Conservation (phyloP, 1,284 basidiomycete species). For the Malassezia pachydermatis region DNA sequence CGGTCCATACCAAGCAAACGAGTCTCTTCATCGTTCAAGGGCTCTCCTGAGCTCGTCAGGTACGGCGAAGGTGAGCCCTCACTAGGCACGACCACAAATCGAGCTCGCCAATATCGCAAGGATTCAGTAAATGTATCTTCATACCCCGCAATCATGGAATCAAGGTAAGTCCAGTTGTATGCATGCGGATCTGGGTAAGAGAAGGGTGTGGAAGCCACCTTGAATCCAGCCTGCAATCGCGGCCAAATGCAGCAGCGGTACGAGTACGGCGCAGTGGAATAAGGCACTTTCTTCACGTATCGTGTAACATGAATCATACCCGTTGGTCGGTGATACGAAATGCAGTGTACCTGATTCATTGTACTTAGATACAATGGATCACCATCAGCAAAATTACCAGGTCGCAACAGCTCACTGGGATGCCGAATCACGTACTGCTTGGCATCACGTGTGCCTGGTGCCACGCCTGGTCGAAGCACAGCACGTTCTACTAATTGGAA, state of each 20-base stretch:
- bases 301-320: constrained; percentile 78
- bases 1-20: constrained; percentile 81
- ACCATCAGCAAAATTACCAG: constrained; percentile 40
- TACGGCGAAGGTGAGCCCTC: constrained; percentile 58
- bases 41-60: constrained; percentile 38
- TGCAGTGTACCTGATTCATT: constrained; percentile 86
- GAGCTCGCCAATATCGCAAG: constrained; percentile 70
- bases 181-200: constrained; percentile 62
- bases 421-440: constrained; percentile 29
- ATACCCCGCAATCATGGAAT: constrained; percentile 49
- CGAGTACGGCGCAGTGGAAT: constrained; percentile 55
- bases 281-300: constrained; percentile 66
- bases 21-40: constrained; percentile 67
- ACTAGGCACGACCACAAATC: constrained; percentile 86
- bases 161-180: constrained; percentile 49
- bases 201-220: constrained; percentile 67
- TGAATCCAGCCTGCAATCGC: constrained; percentile 73
- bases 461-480: constrained; percentile 8
- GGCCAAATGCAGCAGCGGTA: constrained; percentile 92
- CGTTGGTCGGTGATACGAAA: constrained; percentile 66
- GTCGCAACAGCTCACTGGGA: constrained; percentile 43
- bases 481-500: constrained; percentile 69
- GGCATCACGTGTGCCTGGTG: constrained; percentile 19
- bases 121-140: constrained; percentile 41
- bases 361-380: constrained; percentile 78